These are phyloP conservation scores for Microsporum canis DNA, from an alignment of 2,329 filamentous ascomycete genomes.

Conservation along the genomic window DNA sequence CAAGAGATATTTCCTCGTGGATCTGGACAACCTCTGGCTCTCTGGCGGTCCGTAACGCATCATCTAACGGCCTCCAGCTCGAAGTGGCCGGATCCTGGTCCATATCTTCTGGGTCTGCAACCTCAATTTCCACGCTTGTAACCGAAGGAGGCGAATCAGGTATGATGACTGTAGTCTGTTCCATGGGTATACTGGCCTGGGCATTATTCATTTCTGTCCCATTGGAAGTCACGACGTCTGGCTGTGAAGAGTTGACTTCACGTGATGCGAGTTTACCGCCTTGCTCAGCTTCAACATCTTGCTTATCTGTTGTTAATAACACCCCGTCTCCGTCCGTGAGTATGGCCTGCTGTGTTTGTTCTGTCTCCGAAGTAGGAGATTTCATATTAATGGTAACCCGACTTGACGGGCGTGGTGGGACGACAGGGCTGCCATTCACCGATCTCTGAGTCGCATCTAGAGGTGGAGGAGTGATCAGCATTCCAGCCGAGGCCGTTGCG, in stretches of 20 bases:
- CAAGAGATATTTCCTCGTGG: constrained; percentile 23
- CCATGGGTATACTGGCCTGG: constrained; percentile 7
- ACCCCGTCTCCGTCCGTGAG: background rate
- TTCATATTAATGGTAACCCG: constrained; percentile 41
- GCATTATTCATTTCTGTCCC: background rate
- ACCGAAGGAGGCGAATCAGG: constrained; percentile 35
- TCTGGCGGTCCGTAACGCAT: constrained; percentile 23
- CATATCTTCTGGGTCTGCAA: constrained; percentile 40
- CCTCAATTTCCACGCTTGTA: constrained; percentile 39
- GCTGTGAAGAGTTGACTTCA: background rate
- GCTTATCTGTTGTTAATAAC: background rate
- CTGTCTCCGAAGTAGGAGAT: constrained; percentile 14
- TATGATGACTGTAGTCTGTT: constrained; percentile 22
- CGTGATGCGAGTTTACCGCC: background rate
- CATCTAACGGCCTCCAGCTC: constrained; percentile 33
- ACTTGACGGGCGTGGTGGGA: constrained; percentile 27
- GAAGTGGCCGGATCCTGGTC: constrained; percentile 37
- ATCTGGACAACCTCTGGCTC: constrained; percentile 27
- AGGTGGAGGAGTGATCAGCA: background rate
- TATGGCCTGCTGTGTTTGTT: background rate
- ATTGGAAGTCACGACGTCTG: background rate
- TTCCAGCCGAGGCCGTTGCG: background rate
- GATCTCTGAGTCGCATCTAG: background rate
- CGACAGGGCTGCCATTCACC: background rate
- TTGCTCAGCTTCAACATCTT: background rate